Evolutionary conservation across 805 yeast genomes (phyloP).

Genomic region (Wickerhamomyces chaumierensis): DNA sequence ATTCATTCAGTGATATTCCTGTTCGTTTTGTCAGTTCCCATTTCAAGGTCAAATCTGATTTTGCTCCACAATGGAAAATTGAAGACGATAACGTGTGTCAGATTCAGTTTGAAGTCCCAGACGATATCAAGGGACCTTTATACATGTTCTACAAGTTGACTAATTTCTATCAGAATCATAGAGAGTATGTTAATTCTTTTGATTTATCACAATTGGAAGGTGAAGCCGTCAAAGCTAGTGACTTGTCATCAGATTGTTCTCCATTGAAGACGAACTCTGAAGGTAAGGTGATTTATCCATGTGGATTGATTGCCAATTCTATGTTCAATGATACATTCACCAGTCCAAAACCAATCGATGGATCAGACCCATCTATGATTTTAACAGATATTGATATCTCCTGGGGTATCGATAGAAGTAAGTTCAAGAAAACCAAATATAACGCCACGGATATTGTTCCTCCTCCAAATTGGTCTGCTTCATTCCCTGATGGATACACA

Average conservation of each 20-base stretch:
- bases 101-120: constrained; percentile 63
- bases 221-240: constrained; percentile 41
- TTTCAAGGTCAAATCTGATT: constrained; percentile 31
- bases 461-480: constrained; percentile 82
- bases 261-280: constrained; percentile 44
- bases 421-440: constrained; percentile 67
- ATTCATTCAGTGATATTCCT: constrained; percentile 42
- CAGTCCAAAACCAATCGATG: constrained; percentile 26
- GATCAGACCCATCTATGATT: constrained; percentile 2
- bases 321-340: constrained; percentile 80
- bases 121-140: constrained; percentile 56
- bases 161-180: constrained; percentile 88
- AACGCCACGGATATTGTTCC: constrained; percentile 67
- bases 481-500: constrained; percentile 84
- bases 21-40: constrained; percentile 44
- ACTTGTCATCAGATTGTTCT: constrained; percentile 43
- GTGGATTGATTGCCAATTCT: constrained; percentile 92
- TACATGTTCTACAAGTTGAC: constrained; percentile 79
- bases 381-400: constrained; percentile 51
- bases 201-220: constrained; percentile 80
- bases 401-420: constrained; percentile 69
- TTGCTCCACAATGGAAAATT: constrained; percentile 54
- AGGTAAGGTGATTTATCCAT: constrained; percentile 72
- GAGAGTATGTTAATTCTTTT: constrained; percentile 81
- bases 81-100: constrained; percentile 39